Conservation (phyloP, 768 basidiomycete genomes). For the Tremella mesenterica region DNA sequence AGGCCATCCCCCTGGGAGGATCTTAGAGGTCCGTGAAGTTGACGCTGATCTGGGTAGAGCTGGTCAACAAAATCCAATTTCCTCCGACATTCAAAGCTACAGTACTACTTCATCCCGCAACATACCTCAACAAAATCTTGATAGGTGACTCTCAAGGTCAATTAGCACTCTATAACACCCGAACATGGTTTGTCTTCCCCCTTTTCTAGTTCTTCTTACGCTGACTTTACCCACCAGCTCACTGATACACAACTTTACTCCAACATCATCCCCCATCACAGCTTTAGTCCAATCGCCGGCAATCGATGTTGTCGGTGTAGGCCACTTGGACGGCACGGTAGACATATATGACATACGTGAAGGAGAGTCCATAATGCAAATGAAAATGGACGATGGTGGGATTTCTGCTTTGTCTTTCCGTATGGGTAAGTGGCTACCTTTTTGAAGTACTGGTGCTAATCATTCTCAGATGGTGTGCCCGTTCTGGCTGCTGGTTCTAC, state of each 20-base stretch:
- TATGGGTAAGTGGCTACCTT: constrained; percentile 55
- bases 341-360: constrained; percentile 81
- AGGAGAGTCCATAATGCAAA: constrained; percentile 77
- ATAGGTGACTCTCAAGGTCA: constrained; percentile 71
- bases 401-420: constrained; percentile 73
- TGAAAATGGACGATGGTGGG: constrained; percentile 82
- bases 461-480: constrained; percentile 66
- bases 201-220: neutral
- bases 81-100: constrained; percentile 78
- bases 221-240: constrained; percentile 49
- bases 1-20: too few relatives aligned
- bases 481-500: constrained; percentile 81
- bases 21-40: too few relatives aligned
- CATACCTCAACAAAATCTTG: constrained; percentile 91
- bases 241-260: constrained; percentile 73
- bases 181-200: constrained; percentile 56
- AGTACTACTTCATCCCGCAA: constrained; percentile 79
- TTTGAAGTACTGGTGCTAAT: neutral
- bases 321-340: constrained; percentile 77
- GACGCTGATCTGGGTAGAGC: too few relatives aligned
- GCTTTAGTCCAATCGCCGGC: constrained; percentile 83
- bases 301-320: constrained; percentile 90
- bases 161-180: constrained; percentile 89
- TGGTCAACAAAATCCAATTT: constrained; percentile 65
- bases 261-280: constrained; percentile 54